Conservation (phyloP, 1,284 basidiomycete species). For the Peniophora sp. region DNA sequence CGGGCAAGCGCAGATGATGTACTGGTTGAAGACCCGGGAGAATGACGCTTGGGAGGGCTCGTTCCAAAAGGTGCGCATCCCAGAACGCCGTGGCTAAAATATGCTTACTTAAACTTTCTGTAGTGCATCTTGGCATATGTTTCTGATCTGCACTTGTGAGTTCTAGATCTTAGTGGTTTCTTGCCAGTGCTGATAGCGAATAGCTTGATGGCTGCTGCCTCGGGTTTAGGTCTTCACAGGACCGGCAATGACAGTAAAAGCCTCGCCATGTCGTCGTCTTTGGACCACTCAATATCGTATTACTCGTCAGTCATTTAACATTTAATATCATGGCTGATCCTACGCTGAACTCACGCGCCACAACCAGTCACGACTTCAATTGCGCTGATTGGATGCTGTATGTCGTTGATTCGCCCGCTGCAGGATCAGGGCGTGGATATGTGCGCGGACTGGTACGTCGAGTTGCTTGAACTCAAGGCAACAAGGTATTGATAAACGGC, state of each 20-base stretch:
- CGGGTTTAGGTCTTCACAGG: slow-evolving; percentile 58
- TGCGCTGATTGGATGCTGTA: slow-evolving; percentile 78
- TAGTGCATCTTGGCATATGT: slow-evolving; percentile 85
- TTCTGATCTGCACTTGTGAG: slow-evolving; percentile 78
- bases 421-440: slow-evolving; percentile 67
- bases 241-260: slow-evolving; percentile 38
- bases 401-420: slow-evolving; percentile 62
- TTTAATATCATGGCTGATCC: background rate
- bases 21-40: slow-evolving; percentile 77
- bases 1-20: slow-evolving; percentile 49
- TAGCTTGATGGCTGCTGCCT: slow-evolving; percentile 61
- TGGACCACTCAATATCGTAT: slow-evolving; percentile 84
- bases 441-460: slow-evolving; percentile 65
- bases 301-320: slow-evolving; percentile 48
- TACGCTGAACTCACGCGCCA: background rate
- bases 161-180: slow-evolving; percentile 5
- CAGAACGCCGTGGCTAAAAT: background rate
- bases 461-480: background rate
- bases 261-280: slow-evolving; percentile 74
- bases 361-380: slow-evolving; percentile 62
- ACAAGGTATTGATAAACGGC: slow-evolving; percentile 2
- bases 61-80: slow-evolving; percentile 65
- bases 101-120: background rate
- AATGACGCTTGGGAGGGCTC: slow-evolving; percentile 59
- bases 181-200: slow-evolving; percentile 5